Percentiles rank a stretch among this genome's conserved stretches.
phyloP scores from a whole-genome alignment of 805 yeast species.

The Spathaspora passalidarum region DNA sequence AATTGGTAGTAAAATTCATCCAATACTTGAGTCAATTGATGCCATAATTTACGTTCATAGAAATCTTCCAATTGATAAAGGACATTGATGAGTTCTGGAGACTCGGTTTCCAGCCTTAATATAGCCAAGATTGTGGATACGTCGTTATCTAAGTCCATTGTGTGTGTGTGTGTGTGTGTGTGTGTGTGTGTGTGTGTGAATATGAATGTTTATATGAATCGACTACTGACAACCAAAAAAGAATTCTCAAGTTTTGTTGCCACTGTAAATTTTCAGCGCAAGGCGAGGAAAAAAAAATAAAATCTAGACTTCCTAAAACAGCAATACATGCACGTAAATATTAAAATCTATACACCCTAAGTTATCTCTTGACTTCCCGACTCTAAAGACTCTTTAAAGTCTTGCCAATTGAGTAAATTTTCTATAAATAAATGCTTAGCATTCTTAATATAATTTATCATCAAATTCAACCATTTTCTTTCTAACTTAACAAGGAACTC shows the following conservation, averaged over 20 bases:
- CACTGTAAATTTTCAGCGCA: conserved; percentile 1
- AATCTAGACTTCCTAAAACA: not conserved
- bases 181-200: not conserved
- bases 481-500: conserved; percentile 38
- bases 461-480: conserved; percentile 35
- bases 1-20: conserved; percentile 48
- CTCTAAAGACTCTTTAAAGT: conserved; percentile 19
- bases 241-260: conserved; percentile 1
- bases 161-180: conserved; percentile 17
- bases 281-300: not conserved
- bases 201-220: not conserved
- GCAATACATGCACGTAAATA: not conserved
- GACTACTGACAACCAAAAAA: no score
- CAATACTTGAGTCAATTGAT: conserved; percentile 76
- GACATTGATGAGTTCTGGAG: conserved; percentile 54
- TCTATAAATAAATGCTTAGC: conserved; percentile 32
- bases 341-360: conserved; percentile 1
- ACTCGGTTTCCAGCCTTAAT: conserved; percentile 63
- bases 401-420: conserved; percentile 31
- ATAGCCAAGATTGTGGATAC: conserved; percentile 50
- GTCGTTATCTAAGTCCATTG: conserved; percentile 42
- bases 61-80: conserved; percentile 75
- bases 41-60: conserved; percentile 92
- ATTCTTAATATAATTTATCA: conserved; percentile 34
- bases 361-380: conserved; percentile 3